These are phyloP conservation scores for Fragaria iinumae DNA, from an alignment of 306 rosid genomes.

Conservation along the genomic window DNA sequence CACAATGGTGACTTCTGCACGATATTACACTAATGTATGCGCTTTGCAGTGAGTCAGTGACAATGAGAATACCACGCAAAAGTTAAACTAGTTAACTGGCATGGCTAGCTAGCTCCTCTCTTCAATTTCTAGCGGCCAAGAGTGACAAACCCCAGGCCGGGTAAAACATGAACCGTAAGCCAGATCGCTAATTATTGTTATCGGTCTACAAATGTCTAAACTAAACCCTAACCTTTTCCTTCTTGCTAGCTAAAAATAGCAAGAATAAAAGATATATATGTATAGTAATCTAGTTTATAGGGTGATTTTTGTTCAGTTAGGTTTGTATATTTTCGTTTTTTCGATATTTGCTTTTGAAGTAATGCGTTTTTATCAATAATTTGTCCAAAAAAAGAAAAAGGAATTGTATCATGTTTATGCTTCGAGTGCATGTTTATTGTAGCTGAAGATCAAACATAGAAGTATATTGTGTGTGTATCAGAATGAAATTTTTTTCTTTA, in stretches of 20 bases:
- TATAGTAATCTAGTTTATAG: neutral
- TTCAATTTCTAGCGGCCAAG: neutral
- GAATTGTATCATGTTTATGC: neutral
- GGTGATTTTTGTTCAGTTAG: neutral
- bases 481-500: neutral
- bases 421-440: neutral
- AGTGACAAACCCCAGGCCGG: neutral
- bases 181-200: neutral
- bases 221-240: too few species aligned
- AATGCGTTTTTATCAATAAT: neutral
- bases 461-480: neutral
- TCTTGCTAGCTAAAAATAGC: too few species aligned
- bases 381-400: too few species aligned
- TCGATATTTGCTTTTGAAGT: neutral
- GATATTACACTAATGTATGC: too few species aligned
- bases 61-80: slow-evolving; percentile 6
- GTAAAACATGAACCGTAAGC: neutral
- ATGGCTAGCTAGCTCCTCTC: neutral
- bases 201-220: neutral
- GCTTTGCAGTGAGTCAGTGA: slow-evolving; percentile 2
- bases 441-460: neutral
- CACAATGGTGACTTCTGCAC: slow-evolving; percentile 5
- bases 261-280: too few species aligned
- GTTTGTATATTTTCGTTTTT: neutral
- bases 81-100: neutral